A percentile compares a stretch with the other conserved stretches of the same genome.
phyloP scores from a whole-genome alignment of 192 early-diverging fungal species.

The Rhizophagus clarus region DNA sequence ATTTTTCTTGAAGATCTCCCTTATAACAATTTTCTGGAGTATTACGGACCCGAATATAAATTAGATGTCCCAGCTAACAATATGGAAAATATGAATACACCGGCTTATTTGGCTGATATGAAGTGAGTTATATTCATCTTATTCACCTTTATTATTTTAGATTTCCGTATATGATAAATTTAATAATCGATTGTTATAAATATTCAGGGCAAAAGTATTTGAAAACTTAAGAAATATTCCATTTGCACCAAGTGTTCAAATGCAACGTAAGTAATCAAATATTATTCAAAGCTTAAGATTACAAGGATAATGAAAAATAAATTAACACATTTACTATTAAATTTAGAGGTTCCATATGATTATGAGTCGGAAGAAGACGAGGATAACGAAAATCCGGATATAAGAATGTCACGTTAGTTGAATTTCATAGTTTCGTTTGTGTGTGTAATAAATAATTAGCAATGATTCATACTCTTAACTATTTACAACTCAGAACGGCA shows the following conservation, averaged over 20 bases:
- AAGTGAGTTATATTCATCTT: constrained; percentile 54
- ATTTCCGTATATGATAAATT: not conserved
- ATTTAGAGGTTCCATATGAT: constrained; percentile 62
- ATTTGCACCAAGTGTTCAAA: constrained; percentile 79
- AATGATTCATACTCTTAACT: not conserved
- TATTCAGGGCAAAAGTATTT: constrained; percentile 54
- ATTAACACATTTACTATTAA: constrained; percentile 8
- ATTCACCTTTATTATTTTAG: too few relatives aligned
- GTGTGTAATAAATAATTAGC: not conserved
- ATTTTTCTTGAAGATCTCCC: constrained; percentile 66
- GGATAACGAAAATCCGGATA: constrained; percentile 61
- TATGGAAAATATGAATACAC: constrained; percentile 88
- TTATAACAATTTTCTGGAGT: constrained; percentile 86
- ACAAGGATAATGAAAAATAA: too few relatives aligned
- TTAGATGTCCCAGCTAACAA: constrained; percentile 87
- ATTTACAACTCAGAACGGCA: constrained; percentile 51
- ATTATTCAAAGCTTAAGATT: too few relatives aligned
- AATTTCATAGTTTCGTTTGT: not conserved
- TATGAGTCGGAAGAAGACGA: constrained; percentile 62
- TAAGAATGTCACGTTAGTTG: constrained; percentile 62
- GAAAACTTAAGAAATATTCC: constrained; percentile 67
- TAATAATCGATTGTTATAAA: not conserved
- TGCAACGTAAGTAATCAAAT: constrained; percentile 56
- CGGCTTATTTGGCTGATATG: constrained; percentile 82
- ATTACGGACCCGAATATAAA: constrained; percentile 90